phyloP scores from a whole-genome alignment of 2,329 filamentous ascomycete genomes.

The Aspergillus terreus region DNA sequence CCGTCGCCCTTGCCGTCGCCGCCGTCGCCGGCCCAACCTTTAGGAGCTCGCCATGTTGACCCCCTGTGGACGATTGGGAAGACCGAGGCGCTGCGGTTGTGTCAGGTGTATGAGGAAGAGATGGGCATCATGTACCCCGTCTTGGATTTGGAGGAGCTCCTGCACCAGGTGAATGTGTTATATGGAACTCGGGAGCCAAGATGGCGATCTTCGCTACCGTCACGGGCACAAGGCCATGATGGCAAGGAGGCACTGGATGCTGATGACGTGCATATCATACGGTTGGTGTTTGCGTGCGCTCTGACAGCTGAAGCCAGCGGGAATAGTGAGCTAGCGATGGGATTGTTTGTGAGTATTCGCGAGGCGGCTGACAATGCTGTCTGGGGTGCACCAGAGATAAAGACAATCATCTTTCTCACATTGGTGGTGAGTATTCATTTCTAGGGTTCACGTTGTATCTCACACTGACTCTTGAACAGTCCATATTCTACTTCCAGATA shows the following conservation, averaged over 20 bases:
- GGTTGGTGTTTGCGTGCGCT: slow-evolving; percentile 75
- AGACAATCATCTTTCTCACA: slow-evolving; percentile 55
- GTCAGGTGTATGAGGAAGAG: slow-evolving; percentile 78
- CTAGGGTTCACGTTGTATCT: not conserved
- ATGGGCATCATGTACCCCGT: slow-evolving; percentile 89
- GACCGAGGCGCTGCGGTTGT: slow-evolving; percentile 75
- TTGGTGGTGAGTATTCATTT: slow-evolving; percentile 34
- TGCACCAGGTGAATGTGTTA: slow-evolving; percentile 61
- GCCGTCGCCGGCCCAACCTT: slow-evolving; percentile 11
- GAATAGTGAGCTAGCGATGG: slow-evolving; percentile 67
- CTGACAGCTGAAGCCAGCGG: slow-evolving; percentile 74
- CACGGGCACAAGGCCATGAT: slow-evolving; percentile 19
- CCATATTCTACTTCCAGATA: slow-evolving; percentile 75
- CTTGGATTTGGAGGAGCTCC: slow-evolving; percentile 64
- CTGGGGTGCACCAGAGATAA: slow-evolving; percentile 56
- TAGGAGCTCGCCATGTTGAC: slow-evolving; percentile 45
- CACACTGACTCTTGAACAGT: slow-evolving; percentile 36
- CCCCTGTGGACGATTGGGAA: slow-evolving; percentile 72
- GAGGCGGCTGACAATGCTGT: slow-evolving; percentile 62
- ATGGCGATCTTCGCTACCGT: not conserved
- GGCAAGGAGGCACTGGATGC: slow-evolving; percentile 48
- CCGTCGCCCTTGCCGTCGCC: slow-evolving; percentile 31
- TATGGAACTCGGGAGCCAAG: slow-evolving; percentile 45
- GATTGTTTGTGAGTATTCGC: slow-evolving; percentile 73
- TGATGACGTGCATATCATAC: slow-evolving; percentile 66